These are phyloP conservation scores for Colletotrichum limetticola DNA, from an alignment of 2,329 filamentous ascomycete species.

Conservation along the genomic window DNA sequence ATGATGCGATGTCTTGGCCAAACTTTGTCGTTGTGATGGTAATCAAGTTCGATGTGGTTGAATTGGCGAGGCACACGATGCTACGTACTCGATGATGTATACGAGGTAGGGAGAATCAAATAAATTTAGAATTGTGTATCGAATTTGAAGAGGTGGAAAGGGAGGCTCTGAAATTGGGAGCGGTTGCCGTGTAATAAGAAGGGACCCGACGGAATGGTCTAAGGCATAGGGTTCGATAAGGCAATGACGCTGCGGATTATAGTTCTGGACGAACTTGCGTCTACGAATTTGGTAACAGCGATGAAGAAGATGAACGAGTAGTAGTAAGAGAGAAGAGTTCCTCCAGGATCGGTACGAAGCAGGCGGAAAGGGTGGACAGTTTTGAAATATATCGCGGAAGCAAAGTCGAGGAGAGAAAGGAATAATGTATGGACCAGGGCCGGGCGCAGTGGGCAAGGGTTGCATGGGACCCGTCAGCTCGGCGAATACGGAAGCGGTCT, in stretches of 20 bases:
- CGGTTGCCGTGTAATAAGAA: constrained; percentile 13
- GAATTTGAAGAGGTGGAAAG: background rate
- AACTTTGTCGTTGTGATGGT: background rate
- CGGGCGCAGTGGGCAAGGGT: constrained; percentile 26
- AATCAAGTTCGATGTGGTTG: background rate
- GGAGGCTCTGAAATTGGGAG: background rate
- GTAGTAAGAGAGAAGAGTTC: constrained; percentile 7
- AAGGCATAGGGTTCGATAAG: constrained; percentile 13
- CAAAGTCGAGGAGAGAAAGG: constrained; percentile 20
- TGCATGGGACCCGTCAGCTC: constrained; percentile 33
- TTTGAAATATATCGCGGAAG: constrained; percentile 35
- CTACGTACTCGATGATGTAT: background rate
- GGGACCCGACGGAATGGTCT: background rate
- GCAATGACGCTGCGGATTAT: constrained; percentile 16
- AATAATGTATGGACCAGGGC: constrained; percentile 32
- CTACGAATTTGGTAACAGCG: constrained; percentile 1
- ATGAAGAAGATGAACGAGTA: constrained; percentile 4
- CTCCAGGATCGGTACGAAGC: constrained; percentile 4
- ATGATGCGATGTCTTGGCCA: background rate
- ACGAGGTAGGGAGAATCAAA: background rate
- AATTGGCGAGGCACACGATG: too few relatives aligned
- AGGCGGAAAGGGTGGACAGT: constrained; percentile 25
- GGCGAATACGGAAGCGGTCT: constrained; percentile 35
- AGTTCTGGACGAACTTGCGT: constrained; percentile 28
- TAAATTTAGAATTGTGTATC: background rate